Conservation (phyloP, 352 stramenopile genomes). For the Pythium inflatum region DNA sequence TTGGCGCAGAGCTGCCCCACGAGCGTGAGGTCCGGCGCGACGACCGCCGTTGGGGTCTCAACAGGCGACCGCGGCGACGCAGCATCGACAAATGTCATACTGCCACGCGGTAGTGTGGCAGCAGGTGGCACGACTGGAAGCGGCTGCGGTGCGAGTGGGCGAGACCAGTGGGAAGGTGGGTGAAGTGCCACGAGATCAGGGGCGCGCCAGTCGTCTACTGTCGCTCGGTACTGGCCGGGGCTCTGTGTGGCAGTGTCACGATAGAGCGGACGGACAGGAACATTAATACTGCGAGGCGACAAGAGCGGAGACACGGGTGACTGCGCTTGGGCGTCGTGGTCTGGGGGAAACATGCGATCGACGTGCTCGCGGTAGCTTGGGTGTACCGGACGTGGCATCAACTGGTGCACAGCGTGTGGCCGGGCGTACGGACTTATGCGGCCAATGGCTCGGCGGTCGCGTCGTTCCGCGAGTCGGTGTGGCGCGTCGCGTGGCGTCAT, state of each 20-base stretch:
- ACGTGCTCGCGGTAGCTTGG: neutral
- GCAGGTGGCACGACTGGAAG: too few species aligned
- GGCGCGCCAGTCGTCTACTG: too few species aligned
- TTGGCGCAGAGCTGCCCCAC: slow-evolving; percentile 52
- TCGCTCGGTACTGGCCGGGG: too few species aligned
- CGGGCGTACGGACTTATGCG: slow-evolving; percentile 18
- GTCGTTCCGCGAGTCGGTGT: slow-evolving; percentile 6
- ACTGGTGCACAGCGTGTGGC: neutral
- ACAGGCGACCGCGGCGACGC: neutral
- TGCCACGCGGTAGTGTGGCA: neutral
- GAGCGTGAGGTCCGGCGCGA: slow-evolving; percentile 24
- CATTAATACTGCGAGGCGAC: too few species aligned
- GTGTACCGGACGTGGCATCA: neutral
- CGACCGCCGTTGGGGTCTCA: neutral
- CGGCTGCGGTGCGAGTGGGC: too few species aligned
- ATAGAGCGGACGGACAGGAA: too few species aligned
- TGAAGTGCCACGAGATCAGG: too few species aligned
- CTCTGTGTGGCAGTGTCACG: too few species aligned
- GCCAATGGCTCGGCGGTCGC: slow-evolving; percentile 1
- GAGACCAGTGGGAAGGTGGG: too few species aligned
- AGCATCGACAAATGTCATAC: neutral
- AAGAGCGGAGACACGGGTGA: too few species aligned
- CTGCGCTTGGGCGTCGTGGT: neutral
- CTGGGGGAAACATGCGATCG: neutral
- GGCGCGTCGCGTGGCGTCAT: slow-evolving; percentile 1